A percentile compares a stretch with the other conserved stretches of the same genome.
Evolutionary conservation across 2,329 filamentous ascomycete species (phyloP).

Genomic region (Aspergillus sp.): DNA sequence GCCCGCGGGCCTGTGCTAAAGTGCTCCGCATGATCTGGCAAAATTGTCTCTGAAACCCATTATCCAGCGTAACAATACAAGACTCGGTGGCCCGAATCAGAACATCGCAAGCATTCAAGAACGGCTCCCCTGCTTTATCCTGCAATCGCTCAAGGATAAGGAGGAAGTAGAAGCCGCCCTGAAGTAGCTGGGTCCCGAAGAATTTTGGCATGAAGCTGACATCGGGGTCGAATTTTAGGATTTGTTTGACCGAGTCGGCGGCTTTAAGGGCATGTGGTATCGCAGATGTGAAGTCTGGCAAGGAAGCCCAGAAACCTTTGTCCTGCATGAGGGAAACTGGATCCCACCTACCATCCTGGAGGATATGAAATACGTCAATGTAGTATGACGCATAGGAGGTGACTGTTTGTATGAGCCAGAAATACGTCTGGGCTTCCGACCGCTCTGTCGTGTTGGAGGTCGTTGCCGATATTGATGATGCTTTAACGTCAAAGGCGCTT

Average conservation of each 20-base stretch:
- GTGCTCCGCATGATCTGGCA: constrained; percentile 93
- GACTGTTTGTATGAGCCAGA: constrained; percentile 74
- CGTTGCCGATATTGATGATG: constrained; percentile 50
- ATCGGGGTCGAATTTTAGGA: constrained; percentile 86
- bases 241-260: constrained; percentile 80
- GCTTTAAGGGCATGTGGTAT: constrained; percentile 86
- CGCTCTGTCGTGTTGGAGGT: constrained; percentile 55
- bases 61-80: constrained; percentile 89
- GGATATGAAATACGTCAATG: constrained; percentile 87
- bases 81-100: constrained; percentile 91
- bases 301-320: constrained; percentile 90
- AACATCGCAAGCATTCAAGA: constrained; percentile 86
- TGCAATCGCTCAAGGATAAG: constrained; percentile 88
- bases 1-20: constrained; percentile 81
- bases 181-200: constrained; percentile 88
- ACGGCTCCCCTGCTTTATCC: constrained; percentile 80
- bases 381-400: constrained; percentile 87
- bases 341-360: constrained; percentile 93
- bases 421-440: constrained; percentile 29
- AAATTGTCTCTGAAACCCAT: constrained; percentile 94
- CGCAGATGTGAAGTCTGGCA: constrained; percentile 80
- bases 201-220: constrained; percentile 97
- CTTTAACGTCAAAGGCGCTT: constrained; percentile 24
- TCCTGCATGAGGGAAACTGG: constrained; percentile 87
- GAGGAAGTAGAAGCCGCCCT: constrained; percentile 83